These are phyloP conservation scores for Backusella parvicylindrica DNA, from an alignment of 192 early-diverging fungal genomes.

Conservation along the genomic window DNA sequence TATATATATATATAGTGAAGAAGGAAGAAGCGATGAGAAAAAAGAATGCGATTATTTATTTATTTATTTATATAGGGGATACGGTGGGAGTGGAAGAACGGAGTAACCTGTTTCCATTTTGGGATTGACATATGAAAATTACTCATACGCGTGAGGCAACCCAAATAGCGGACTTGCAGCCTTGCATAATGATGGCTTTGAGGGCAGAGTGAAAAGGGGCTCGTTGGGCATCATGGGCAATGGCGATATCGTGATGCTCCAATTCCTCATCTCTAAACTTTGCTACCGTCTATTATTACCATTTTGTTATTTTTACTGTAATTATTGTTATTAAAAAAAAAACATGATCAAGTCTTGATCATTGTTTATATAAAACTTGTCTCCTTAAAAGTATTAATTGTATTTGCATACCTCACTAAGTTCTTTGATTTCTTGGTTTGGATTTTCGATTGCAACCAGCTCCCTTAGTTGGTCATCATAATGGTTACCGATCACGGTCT, in stretches of 20 bases:
- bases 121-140: background rate
- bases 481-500: constrained; percentile 93
- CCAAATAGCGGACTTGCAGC: constrained; percentile 93
- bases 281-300: constrained; percentile 69
- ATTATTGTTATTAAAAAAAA: background rate
- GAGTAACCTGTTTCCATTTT: background rate
- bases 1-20: background rate
- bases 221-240: constrained; percentile 80
- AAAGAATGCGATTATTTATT: background rate
- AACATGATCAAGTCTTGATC: too few relatives aligned
- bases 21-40: background rate
- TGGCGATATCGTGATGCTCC: constrained; percentile 87
- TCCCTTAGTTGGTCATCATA: constrained; percentile 96
- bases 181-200: constrained; percentile 75
- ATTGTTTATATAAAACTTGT: background rate
- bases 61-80: background rate
- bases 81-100: background rate
- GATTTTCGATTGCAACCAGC: constrained; percentile 61
- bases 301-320: too few relatives aligned
- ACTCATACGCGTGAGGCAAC: constrained; percentile 77
- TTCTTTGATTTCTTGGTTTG: constrained; percentile 56
- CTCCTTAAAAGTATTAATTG: background rate
- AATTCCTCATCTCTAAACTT: constrained; percentile 94
- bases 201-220: constrained; percentile 78
- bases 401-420: constrained; percentile 47